Conservation (phyloP, 192 early-diverging fungal species). For the Gaertneriomyces semiglobifer region DNA sequence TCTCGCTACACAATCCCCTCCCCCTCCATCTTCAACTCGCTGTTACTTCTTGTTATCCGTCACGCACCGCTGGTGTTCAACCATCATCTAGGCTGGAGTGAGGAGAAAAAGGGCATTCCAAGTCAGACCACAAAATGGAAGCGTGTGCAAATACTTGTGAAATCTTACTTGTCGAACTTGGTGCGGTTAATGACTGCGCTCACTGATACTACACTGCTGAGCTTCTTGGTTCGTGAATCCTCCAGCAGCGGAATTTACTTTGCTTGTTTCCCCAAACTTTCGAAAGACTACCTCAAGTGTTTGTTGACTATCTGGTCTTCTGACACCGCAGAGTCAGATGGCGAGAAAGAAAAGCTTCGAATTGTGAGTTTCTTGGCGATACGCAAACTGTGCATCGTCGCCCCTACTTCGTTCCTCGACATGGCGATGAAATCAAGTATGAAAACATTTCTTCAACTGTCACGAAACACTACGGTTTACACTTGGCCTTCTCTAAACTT, state of each 20-base stretch:
- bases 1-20: conserved; percentile 68
- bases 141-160: conserved; percentile 69
- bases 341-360: conserved; percentile 65
- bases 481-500: conserved; percentile 82
- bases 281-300: conserved; percentile 78
- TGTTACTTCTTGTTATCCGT: conserved; percentile 72
- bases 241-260: conserved; percentile 73
- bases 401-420: conserved; percentile 60
- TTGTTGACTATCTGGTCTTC: conserved; percentile 65
- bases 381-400: conserved; percentile 61
- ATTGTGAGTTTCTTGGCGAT: conserved; percentile 83
- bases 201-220: conserved; percentile 80
- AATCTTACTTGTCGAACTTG: conserved; percentile 75
- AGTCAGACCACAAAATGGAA: conserved; percentile 61
- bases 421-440: conserved; percentile 76
- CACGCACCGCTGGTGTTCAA: conserved; percentile 65
- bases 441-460: conserved; percentile 72
- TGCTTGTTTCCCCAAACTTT: conserved; percentile 73
- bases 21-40: conserved; percentile 69
- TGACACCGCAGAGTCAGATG: conserved; percentile 17
- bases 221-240: conserved; percentile 78
- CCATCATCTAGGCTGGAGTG: conserved; percentile 54
- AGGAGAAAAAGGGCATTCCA: conserved; percentile 43
- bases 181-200: conserved; percentile 75
- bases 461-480: conserved; percentile 72